Evolutionary conservation across 768 basidiomycete species (phyloP).

Genomic region (Lepiota brunneoincarnata): DNA sequence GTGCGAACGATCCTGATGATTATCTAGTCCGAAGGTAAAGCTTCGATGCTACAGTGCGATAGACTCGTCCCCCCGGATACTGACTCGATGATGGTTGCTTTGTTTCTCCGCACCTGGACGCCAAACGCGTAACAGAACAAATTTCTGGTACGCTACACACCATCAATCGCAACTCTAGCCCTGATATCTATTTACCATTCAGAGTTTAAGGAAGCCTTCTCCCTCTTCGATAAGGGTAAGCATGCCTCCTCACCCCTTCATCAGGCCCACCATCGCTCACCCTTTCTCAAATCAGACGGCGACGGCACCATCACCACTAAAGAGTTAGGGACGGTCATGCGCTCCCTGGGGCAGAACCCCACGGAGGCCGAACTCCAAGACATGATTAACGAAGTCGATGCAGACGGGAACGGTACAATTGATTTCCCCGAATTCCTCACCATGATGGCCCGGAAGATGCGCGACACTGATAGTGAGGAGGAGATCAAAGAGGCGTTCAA

Average conservation of each 20-base stretch:
- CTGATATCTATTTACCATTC: slow-evolving; percentile 10
- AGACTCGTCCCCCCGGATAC: background rate
- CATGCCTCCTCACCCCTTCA: slow-evolving; percentile 13
- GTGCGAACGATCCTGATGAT: slow-evolving; percentile 14
- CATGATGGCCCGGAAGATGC: slow-evolving; percentile 37
- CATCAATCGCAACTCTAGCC: slow-evolving; percentile 1
- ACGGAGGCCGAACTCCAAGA: slow-evolving; percentile 41
- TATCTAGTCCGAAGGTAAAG: slow-evolving; percentile 56
- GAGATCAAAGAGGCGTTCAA: slow-evolving; percentile 42
- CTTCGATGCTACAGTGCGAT: slow-evolving; percentile 4
- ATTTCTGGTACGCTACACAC: slow-evolving; percentile 66
- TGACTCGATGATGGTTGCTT: slow-evolving; percentile 3
- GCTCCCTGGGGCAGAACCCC: slow-evolving; percentile 40
- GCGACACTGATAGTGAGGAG: slow-evolving; percentile 29
- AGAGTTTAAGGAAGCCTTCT: slow-evolving; percentile 99
- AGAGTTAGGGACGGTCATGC: slow-evolving; percentile 47
- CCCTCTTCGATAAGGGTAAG: slow-evolving; percentile 93
- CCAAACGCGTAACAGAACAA: slow-evolving; percentile 57
- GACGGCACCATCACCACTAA: slow-evolving; percentile 46
- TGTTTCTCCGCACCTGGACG: background rate
- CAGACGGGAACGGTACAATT: slow-evolving; percentile 41
- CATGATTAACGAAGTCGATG: slow-evolving; percentile 45
- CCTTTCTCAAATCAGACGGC: slow-evolving; percentile 30
- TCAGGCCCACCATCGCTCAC: slow-evolving; percentile 5
- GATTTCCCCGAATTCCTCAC: slow-evolving; percentile 44